Evolutionary conservation across 805 yeast genomes (phyloP), one percentile per base, ranked within the genome.

Genomic region (Zygosaccharomyces rouxii): DNA sequence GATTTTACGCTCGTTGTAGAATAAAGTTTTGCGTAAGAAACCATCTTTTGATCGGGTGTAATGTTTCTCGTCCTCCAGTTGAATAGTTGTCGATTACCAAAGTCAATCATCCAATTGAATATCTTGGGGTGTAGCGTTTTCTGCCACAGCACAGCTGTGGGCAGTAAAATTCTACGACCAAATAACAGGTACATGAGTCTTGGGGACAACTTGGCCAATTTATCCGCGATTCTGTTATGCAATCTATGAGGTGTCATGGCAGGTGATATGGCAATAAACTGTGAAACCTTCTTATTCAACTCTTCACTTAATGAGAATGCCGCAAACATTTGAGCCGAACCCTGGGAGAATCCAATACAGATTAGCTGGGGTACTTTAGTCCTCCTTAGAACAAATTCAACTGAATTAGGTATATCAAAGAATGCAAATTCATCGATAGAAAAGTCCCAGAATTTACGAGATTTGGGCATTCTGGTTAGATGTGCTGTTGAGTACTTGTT

Each of bases 301-400:
- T 74, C 72, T 6, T 84, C 81, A 60, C 82, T 80, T 14, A 83
- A 58, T 0, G 94, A 78, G 19, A 89, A 70, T 9, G 95, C 76
- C 0, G 96, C 97, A 65, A 90, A 83, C 37, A 89, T 89, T 66
- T 92, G 97, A 1, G 97, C 95, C 0, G 95, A 82, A 18, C 98
- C 98, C 66, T 90, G 98, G 22, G 90, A 82, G 60, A 92, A 92
- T 1, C 97, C 98, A 54, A 92, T 76, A 60, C 89, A 90, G 0
- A 81, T 77, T 31, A 90, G 66, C 14, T 67, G 55, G 7, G 57
- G 54, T 48, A 58, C 68, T 3, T 71, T 64, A 1, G 89, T 80
- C 26, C 69, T 64, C 2, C 72, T 63, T 49, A 90, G 66, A 13
- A 92, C 79, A 65, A 84, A 86, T 59, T 86, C 83, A 29, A 92